phyloP scores from a whole-genome alignment of 1,284 basidiomycete genomes.

The Ustilago xerochloae region DNA sequence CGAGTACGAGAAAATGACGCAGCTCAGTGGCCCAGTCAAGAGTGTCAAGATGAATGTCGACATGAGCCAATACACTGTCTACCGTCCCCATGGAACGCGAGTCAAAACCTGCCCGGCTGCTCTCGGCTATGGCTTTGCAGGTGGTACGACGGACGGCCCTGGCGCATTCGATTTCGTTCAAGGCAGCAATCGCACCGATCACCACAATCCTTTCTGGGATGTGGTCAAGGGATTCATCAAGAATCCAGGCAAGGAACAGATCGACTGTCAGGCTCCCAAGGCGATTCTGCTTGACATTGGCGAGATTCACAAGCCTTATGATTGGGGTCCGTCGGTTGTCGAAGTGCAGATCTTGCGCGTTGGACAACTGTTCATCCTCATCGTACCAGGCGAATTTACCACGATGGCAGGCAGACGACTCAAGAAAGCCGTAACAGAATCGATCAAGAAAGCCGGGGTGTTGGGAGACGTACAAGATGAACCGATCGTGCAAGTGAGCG shows the following conservation, averaged over 20 bases:
- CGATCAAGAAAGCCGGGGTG: slow-evolving; percentile 75
- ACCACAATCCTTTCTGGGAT: slow-evolving; percentile 84
- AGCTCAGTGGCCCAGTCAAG: slow-evolving; percentile 34
- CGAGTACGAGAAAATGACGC: slow-evolving; percentile 30
- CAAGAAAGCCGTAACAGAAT: slow-evolving; percentile 75
- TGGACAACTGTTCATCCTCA: slow-evolving; percentile 81
- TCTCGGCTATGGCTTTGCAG: slow-evolving; percentile 71
- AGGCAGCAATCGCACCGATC: slow-evolving; percentile 76
- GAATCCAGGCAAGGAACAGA: slow-evolving; percentile 75
- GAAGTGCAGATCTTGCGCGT: slow-evolving; percentile 82
- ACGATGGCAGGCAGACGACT: slow-evolving; percentile 73
- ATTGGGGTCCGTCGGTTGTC: slow-evolving; percentile 81
- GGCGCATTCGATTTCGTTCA: slow-evolving; percentile 84
- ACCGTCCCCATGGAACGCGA: slow-evolving; percentile 76
- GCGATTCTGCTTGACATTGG: slow-evolving; percentile 74
- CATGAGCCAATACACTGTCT: slow-evolving; percentile 77
- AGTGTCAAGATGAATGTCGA: slow-evolving; percentile 70
- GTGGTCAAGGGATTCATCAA: slow-evolving; percentile 76
- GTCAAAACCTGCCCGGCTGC: slow-evolving; percentile 82
- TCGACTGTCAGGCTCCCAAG: slow-evolving; percentile 81
- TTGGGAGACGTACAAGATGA: slow-evolving; percentile 70
- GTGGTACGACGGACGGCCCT: slow-evolving; percentile 83
- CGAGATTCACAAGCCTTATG: slow-evolving; percentile 73
- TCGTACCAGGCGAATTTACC: slow-evolving; percentile 78
- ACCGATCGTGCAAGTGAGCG: slow-evolving; percentile 67